phyloP scores from a whole-genome alignment of 2,329 filamentous ascomycete species.

The Intubia oerlemansii region DNA sequence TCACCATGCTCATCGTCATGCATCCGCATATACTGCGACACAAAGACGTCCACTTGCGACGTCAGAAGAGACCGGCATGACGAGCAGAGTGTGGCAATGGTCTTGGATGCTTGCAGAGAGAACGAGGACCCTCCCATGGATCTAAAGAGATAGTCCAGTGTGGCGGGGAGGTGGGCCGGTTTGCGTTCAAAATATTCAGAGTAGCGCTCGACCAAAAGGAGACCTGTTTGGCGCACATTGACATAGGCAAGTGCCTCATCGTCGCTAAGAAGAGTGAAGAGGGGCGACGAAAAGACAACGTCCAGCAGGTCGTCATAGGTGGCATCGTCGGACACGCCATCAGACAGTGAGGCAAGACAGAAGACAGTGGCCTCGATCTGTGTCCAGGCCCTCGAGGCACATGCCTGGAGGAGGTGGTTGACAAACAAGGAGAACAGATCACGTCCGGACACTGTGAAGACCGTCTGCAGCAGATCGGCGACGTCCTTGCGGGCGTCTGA shows the following conservation, averaged over 20 bases:
- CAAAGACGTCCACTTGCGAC: conserved; percentile 43
- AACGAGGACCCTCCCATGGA: conserved; percentile 34
- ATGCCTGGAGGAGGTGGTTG: conserved; percentile 27
- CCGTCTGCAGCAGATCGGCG: conserved; percentile 53
- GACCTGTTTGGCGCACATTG: conserved; percentile 43
- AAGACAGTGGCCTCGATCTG: conserved; percentile 39
- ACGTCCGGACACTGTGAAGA: conserved; percentile 39
- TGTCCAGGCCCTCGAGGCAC: conserved; percentile 28
- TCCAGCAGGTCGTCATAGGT: conserved; percentile 35
- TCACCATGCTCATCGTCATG: conserved; percentile 38
- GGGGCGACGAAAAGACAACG: conserved; percentile 36
- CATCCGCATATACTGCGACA: conserved; percentile 50
- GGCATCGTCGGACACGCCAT: conserved; percentile 38
- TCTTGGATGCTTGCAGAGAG: conserved; percentile 41
- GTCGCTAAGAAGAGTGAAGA: conserved; percentile 33
- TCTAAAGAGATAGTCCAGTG: conserved; percentile 53
- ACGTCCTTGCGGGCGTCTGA: conserved; percentile 57
- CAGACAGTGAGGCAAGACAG: conserved; percentile 44
- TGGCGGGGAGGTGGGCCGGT: conserved; percentile 42
- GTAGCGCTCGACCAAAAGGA: conserved; percentile 51
- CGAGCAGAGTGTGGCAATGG: conserved; percentile 53
- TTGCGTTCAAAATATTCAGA: conserved; percentile 58
- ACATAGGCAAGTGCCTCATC: conserved; percentile 31
- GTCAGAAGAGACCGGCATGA: conserved; percentile 52
- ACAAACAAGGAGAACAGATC: conserved; percentile 34